Evolutionary conservation across 768 basidiomycete genomes (phyloP).

Genomic region (Tulasnella sp.): DNA sequence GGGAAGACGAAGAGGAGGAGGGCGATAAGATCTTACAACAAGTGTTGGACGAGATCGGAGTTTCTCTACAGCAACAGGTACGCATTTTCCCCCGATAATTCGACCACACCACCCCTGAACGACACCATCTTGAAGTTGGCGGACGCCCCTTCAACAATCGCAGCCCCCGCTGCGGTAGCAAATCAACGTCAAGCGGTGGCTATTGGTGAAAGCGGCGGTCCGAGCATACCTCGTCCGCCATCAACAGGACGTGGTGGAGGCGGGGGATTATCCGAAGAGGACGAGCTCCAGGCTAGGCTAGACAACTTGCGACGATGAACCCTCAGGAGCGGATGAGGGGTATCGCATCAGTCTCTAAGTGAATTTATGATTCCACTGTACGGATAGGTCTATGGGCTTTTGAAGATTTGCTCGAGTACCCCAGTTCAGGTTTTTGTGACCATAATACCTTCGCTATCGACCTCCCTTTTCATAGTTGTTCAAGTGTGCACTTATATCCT

Average conservation of each 20-base stretch:
- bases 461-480: no score
- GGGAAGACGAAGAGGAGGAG: conserved; percentile 91
- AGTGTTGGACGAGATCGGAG: conserved; percentile 95
- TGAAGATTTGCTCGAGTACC: no score
- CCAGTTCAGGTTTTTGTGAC: no score
- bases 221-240: conserved; percentile 19
- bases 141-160: conserved; percentile 69
- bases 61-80: conserved; percentile 65
- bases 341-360: neutral
- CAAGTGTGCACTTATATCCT: no score
- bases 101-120: neutral
- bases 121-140: conserved; percentile 44
- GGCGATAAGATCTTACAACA: conserved; percentile 91
- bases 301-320: conserved; percentile 57
- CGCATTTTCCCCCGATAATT: neutral
- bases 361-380: neutral
- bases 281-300: conserved; percentile 84
- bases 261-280: conserved; percentile 58
- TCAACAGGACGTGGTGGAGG: conserved; percentile 29
- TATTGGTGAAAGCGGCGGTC: conserved; percentile 53
- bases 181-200: conserved; percentile 71
- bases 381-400: no score
- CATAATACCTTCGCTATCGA: no score
- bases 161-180: conserved; percentile 44
- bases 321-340: neutral